These are phyloP conservation scores for Paspalum notatum DNA, from an alignment of 176 grass and related monocot species.

Conservation along the genomic window DNA sequence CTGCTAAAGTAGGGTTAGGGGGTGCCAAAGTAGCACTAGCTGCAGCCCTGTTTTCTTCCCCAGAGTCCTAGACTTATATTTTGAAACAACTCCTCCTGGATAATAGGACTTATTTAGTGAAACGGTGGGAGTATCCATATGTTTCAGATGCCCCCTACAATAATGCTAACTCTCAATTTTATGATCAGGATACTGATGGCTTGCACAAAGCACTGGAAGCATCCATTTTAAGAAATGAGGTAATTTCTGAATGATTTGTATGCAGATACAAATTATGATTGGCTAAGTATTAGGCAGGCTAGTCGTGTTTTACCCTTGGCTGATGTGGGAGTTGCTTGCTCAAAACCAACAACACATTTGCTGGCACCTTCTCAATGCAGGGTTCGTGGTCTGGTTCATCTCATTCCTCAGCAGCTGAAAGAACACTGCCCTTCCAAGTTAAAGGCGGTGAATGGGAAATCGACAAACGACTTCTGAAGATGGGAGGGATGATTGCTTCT, in stretches of 20 bases:
- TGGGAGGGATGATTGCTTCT: conserved; percentile 81
- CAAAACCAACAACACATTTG: conserved; percentile 23
- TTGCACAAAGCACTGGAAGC: conserved; percentile 88
- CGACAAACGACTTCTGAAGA: conserved; percentile 82
- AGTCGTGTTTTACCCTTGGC: conserved; percentile 28
- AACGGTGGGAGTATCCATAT: neutral
- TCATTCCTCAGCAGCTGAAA: conserved; percentile 94
- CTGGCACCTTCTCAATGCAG: conserved; percentile 48
- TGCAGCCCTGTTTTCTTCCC: conserved; percentile 3
- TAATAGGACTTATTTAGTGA: neutral
- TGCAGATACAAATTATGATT: conserved; percentile 1
- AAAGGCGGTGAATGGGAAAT: conserved; percentile 94
- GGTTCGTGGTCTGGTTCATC: conserved; percentile 99
- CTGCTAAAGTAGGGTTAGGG: neutral
- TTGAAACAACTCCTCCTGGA: neutral
- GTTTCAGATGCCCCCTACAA: conserved; percentile 12
- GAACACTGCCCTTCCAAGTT: conserved; percentile 73
- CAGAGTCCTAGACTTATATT: neutral
- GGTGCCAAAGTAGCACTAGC: neutral
- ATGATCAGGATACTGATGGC: conserved; percentile 80
- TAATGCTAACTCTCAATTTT: conserved; percentile 43
- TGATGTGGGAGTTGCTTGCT: conserved; percentile 26
- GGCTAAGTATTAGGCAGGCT: neutral
- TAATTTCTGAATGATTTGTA: conserved; percentile 42
- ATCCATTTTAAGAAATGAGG: conserved; percentile 93